phyloP scores from a whole-genome alignment of 164 flowering plant species.

The Berberis thunbergii region DNA sequence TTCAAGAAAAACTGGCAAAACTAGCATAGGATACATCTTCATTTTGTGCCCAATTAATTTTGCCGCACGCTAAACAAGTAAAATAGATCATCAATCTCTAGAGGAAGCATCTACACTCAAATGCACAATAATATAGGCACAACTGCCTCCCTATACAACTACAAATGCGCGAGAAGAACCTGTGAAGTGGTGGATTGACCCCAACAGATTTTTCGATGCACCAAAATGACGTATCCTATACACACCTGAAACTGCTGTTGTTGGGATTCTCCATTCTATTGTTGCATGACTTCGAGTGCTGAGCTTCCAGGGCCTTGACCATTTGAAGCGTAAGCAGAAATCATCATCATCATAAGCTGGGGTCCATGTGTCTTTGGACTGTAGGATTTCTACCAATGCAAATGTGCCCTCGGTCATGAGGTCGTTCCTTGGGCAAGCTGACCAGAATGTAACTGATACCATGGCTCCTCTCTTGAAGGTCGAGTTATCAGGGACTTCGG shows the following conservation, averaged over 20 bases:
- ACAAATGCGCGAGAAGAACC: conserved; percentile 88
- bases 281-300: conserved; percentile 71
- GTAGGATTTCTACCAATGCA: conserved; percentile 70
- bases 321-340: conserved; percentile 74
- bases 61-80: too few relatives aligned
- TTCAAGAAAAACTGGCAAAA: too few relatives aligned
- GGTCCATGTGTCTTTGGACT: conserved; percentile 50
- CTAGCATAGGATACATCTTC: too few relatives aligned
- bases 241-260: conserved; percentile 56
- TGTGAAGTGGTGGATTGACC: conserved; percentile 66
- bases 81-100: too few relatives aligned
- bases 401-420: conserved; percentile 96
- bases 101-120: too few relatives aligned
- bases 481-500: conserved; percentile 68
- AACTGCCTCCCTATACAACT: conserved; percentile 28
- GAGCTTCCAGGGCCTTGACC: conserved; percentile 78
- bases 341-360: conserved; percentile 95
- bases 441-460: conserved; percentile 69
- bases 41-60: too few relatives aligned
- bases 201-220: conserved; percentile 58
- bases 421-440: conserved; percentile 94
- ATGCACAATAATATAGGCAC: too few relatives aligned
- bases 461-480: conserved; percentile 62
- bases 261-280: conserved; percentile 81
- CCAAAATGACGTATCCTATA: conserved; percentile 89